Percentiles rank a stretch among this genome's conserved stretches.
Conservation (phyloP, 2,329 filamentous ascomycete genomes). For the Colletotrichum tofieldiae region DNA sequence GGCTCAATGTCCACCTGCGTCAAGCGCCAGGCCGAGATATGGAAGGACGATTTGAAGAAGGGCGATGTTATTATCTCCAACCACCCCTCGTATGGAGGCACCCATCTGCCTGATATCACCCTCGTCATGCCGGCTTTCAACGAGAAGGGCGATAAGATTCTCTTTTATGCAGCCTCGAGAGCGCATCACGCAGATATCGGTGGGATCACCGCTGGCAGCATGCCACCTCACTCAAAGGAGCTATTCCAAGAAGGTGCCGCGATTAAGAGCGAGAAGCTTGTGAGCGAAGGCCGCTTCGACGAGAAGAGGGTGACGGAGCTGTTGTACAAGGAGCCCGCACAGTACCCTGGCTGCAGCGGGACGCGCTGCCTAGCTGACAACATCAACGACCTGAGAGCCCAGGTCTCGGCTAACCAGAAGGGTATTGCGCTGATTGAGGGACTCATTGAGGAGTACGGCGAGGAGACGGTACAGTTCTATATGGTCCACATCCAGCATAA, state of each 20-base stretch:
- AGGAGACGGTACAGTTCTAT: conserved; percentile 85
- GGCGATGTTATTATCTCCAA: conserved; percentile 89
- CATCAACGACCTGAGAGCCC: conserved; percentile 86
- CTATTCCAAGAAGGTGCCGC: conserved; percentile 75
- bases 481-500: conserved; percentile 88
- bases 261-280: conserved; percentile 78
- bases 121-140: conserved; percentile 86
- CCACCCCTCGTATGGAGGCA: conserved; percentile 87
- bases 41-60: conserved; percentile 82
- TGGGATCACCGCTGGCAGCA: conserved; percentile 84
- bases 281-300: conserved; percentile 83
- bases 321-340: conserved; percentile 80
- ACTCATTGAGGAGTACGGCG: conserved; percentile 83
- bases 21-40: conserved; percentile 83
- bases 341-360: conserved; percentile 83
- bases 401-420: conserved; percentile 88
- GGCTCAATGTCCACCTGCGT: conserved; percentile 89
- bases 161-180: conserved; percentile 86
- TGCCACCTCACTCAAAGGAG: conserved; percentile 82
- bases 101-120: conserved; percentile 87
- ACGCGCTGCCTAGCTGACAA: conserved; percentile 86
- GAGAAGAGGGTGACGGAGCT: conserved; percentile 82
- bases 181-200: conserved; percentile 91
- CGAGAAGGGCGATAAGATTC: conserved; percentile 74
- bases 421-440: conserved; percentile 85